Conservation (phyloP, 2,329 filamentous ascomycete genomes). For the Aspergillus jensenii region DNA sequence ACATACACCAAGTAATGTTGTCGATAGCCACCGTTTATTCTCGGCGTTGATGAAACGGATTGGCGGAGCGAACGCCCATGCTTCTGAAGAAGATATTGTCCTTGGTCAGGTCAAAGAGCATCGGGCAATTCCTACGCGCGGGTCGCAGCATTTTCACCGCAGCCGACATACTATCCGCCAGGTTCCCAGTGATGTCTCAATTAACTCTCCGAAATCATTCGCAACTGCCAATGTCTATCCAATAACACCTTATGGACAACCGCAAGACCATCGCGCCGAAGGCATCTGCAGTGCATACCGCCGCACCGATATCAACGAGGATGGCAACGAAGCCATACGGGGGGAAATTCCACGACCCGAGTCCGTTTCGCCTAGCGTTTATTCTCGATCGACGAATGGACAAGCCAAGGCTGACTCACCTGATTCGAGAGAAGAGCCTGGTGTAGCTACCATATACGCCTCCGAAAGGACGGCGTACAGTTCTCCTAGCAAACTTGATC, state of each 20-base stretch:
- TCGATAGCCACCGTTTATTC: slow-evolving; percentile 44
- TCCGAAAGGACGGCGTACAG: slow-evolving; percentile 29
- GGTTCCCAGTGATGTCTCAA: slow-evolving; percentile 32
- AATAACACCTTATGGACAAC: slow-evolving; percentile 22
- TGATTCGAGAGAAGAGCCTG: slow-evolving; percentile 24
- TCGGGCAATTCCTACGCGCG: slow-evolving; percentile 29
- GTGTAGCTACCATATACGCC: slow-evolving; percentile 40
- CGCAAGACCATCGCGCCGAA: not conserved
- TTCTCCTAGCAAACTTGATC: slow-evolving; percentile 27
- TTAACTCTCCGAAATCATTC: slow-evolving; percentile 31
- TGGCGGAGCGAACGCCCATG: slow-evolving; percentile 20
- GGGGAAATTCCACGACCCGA: slow-evolving; percentile 1
- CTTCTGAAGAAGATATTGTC: slow-evolving; percentile 24
- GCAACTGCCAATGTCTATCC: slow-evolving; percentile 26
- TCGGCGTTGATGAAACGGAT: slow-evolving; percentile 46
- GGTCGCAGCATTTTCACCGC: slow-evolving; percentile 24
- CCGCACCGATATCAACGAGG: slow-evolving; percentile 14
- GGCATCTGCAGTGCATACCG: not conserved
- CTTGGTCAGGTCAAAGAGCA: slow-evolving; percentile 33
- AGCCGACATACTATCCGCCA: slow-evolving; percentile 31
- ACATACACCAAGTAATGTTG: slow-evolving; percentile 21
- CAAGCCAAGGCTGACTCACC: slow-evolving; percentile 8
- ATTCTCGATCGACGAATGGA: slow-evolving; percentile 43
- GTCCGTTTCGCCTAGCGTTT: slow-evolving; percentile 41
- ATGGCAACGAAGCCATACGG: slow-evolving; percentile 21